Conservation (phyloP, 176 grass and related monocot genomes). For the Calamus simplicifolius region DNA sequence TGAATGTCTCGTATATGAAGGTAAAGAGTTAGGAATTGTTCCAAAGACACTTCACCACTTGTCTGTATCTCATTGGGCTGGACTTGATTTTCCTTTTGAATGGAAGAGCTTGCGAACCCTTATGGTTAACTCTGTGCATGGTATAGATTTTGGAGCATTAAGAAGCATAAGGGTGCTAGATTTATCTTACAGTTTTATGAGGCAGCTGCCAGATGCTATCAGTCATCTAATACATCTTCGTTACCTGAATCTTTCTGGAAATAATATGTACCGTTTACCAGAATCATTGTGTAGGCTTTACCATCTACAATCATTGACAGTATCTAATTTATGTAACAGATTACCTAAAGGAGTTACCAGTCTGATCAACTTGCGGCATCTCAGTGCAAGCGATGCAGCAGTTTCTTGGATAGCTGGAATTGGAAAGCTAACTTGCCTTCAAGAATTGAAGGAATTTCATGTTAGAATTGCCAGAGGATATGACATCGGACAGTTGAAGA, state of each 20-base stretch:
- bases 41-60: constrained; percentile 7
- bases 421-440: constrained; percentile 25
- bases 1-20: constrained; percentile 12
- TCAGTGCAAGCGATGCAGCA: background rate
- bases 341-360: constrained; percentile 21
- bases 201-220: constrained; percentile 4
- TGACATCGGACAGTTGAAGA: constrained; percentile 26
- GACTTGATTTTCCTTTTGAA: background rate
- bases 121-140: too few relatives aligned
- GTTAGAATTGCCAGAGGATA: constrained; percentile 6
- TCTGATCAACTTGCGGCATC: constrained; percentile 23
- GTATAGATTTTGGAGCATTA: background rate
- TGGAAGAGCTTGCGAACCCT: too few relatives aligned
- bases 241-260: constrained; percentile 29
- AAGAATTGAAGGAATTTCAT: constrained; percentile 32
- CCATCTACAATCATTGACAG: constrained; percentile 9
- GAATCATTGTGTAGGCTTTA: constrained; percentile 29
- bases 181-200: constrained; percentile 7
- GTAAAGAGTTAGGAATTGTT: background rate
- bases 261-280: constrained; percentile 6
- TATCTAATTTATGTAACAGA: constrained; percentile 5
- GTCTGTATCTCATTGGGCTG: constrained; percentile 1
- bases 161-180: constrained; percentile 9
- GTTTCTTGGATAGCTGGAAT: constrained; percentile 2
- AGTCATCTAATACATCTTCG: constrained; percentile 35